Evolutionary conservation across 129 eudicot species (phyloP), one percentile per base, ranked within the genome.

Genomic region (Tanacetum coccineum): DNA sequence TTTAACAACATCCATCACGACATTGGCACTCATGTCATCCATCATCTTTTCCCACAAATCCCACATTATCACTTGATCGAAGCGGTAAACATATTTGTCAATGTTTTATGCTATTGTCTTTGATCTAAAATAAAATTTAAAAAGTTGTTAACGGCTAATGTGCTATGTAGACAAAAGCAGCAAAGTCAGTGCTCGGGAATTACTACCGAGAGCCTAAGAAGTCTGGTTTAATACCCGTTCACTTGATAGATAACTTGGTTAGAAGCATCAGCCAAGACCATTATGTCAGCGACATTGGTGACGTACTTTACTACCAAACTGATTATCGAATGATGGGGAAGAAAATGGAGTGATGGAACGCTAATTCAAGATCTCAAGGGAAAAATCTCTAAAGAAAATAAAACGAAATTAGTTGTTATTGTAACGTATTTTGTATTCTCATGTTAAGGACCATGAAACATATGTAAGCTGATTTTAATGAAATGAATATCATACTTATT

Each of bases 31-130:
- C 97, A 90, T 77, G 97, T 90, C 73, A 66, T 90, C 36, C 97
- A 90, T 70, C 97, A 90, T 77, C 97, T 90, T 32, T 90, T 86
- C 72, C 95, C 97, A 18, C 97, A 90, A 79, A 90, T 90, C 67
- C 97, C 97, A 18, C 97, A 90, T 19, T 90, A 90, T 74, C 95
- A 84, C 50, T 66, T 90, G 54, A 48, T 56, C 7, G 97, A 90
- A 68, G 97, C 97, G 84, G 96, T 86, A 74, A 0, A 11, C 26
- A 26, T 63, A 12, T 2, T 63, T 53, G 9, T 72, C 30, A 9
- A 52, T 28, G 22, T 6, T 19, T 9, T 21, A 40, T 21, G 14
- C 6, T 0, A 14, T 11, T 6, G 22, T 5, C 0, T 5, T 15
- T 59, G 17, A 10, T 58, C 1, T n/a, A n/a, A n/a, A n/a, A n/a